Evolutionary conservation across 2,329 filamentous ascomycete genomes (phyloP).

Genomic region (Monilinia fructicola): DNA sequence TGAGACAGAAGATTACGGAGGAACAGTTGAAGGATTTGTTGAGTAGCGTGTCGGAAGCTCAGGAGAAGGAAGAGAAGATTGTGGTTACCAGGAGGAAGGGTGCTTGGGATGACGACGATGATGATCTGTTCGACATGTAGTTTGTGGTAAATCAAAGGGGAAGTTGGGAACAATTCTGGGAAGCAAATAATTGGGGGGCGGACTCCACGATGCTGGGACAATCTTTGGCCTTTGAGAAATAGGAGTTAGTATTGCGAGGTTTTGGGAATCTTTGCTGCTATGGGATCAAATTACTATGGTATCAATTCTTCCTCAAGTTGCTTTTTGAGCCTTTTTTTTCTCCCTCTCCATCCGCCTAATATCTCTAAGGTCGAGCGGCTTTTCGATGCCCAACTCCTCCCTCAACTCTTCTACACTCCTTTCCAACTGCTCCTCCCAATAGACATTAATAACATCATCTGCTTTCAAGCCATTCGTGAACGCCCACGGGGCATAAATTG

Average conservation of each 20-base stretch:
- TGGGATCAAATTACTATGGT: constrained; percentile 30
- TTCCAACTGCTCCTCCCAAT: constrained; percentile 94
- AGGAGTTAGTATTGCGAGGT: constrained; percentile 16
- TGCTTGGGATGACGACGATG: constrained; percentile 82
- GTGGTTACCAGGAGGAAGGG: constrained; percentile 79
- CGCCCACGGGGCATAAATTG: constrained; percentile 86
- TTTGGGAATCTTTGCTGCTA: constrained; percentile 4
- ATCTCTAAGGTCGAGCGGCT: constrained; percentile 79
- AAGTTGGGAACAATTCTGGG: neutral
- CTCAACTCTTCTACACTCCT: constrained; percentile 78
- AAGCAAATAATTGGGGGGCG: neutral
- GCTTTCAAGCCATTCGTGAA: constrained; percentile 74
- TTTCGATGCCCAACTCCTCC: constrained; percentile 75
- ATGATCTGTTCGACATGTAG: constrained; percentile 64
- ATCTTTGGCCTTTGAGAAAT: neutral
- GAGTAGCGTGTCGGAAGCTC: constrained; percentile 76
- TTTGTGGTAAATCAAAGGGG: neutral
- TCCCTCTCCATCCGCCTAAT: constrained; percentile 70
- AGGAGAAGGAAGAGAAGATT: constrained; percentile 79
- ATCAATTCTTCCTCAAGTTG: constrained; percentile 33
- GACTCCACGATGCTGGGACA: neutral
- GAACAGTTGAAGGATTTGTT: constrained; percentile 90
- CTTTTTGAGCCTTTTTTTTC: constrained; percentile 61
- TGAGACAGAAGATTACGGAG: constrained; percentile 85
- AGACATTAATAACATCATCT: constrained; percentile 88